Conservation (phyloP, 2,329 filamentous ascomycete genomes). For the Fusarium torulosum region DNA sequence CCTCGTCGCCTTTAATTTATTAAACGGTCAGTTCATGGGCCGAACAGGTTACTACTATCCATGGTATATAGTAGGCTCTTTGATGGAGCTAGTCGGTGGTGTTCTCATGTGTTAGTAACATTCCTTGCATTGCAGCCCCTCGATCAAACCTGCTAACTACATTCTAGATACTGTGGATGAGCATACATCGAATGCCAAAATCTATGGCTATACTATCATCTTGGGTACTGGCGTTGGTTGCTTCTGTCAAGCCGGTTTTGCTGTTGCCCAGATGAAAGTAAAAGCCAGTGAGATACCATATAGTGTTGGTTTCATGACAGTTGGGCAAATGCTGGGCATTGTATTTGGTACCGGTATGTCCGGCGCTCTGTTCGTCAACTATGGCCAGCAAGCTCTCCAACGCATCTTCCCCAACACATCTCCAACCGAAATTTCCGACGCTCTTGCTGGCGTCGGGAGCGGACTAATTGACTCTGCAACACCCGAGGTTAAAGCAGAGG, state of each 20-base stretch:
- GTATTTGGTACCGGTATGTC: slow-evolving; percentile 25
- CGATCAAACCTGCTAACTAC: neutral
- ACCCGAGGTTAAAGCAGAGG: neutral
- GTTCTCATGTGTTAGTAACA: slow-evolving; percentile 9
- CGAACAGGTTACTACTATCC: slow-evolving; percentile 21
- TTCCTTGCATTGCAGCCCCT: rapidly evolving
- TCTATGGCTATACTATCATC: slow-evolving; percentile 21
- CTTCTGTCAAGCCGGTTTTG: slow-evolving; percentile 22
- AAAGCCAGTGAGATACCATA: slow-evolving; percentile 8
- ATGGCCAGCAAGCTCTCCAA: slow-evolving; percentile 14
- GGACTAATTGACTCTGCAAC: slow-evolving; percentile 11
- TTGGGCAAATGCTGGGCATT: slow-evolving; percentile 23
- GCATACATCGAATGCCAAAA: slow-evolving; percentile 7
- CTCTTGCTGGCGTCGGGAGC: slow-evolving; percentile 13
- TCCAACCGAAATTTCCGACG: slow-evolving; percentile 11
- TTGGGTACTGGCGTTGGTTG: slow-evolving; percentile 10
- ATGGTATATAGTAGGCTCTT: slow-evolving; percentile 10
- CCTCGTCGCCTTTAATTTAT: slow-evolving; percentile 18
- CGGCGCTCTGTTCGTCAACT: slow-evolving; percentile 13
- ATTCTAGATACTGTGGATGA: neutral
- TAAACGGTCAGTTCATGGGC: slow-evolving; percentile 21
- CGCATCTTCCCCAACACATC: slow-evolving; percentile 2
- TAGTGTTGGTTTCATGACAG: slow-evolving; percentile 27
- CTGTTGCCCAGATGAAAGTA: slow-evolving; percentile 21
- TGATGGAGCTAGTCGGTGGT: slow-evolving; percentile 10